phyloP scores from a whole-genome alignment of 805 yeast genomes.

The Spathaspora girioi region DNA sequence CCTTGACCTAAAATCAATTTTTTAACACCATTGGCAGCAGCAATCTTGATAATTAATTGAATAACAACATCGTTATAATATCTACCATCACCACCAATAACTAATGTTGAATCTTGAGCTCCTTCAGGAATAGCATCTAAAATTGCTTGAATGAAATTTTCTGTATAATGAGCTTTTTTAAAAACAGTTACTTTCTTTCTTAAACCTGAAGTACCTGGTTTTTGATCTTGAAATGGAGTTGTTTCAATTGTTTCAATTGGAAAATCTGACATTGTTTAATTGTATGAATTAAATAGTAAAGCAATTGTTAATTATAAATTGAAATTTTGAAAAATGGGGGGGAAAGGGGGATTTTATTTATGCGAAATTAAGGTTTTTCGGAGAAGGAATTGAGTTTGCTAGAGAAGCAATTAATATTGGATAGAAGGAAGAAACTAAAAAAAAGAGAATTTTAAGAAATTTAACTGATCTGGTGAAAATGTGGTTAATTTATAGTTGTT shows the following conservation, averaged over 20 bases:
- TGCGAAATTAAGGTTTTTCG: background rate
- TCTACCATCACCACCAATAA: constrained; percentile 97
- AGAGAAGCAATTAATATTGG: background rate
- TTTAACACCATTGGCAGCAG: constrained; percentile 87
- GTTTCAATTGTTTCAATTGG: constrained; percentile 36
- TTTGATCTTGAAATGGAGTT: constrained; percentile 81
- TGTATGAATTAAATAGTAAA: background rate
- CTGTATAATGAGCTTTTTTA: constrained; percentile 77
- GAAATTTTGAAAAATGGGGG: background rate
- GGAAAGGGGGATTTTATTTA: background rate
- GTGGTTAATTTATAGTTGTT: background rate
- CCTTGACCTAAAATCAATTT: constrained; percentile 83
- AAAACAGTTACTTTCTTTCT: constrained; percentile 88
- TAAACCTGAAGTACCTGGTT: constrained; percentile 97
- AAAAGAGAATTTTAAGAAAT: background rate
- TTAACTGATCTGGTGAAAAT: background rate
- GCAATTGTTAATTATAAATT: background rate
- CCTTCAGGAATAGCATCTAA: constrained; percentile 91
- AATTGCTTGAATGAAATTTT: constrained; percentile 88
- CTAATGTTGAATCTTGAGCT: constrained; percentile 64
- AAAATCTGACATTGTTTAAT: constrained; percentile 8
- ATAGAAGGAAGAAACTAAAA: background rate
- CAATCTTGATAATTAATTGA: constrained; percentile 75
- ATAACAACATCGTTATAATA: constrained; percentile 81
- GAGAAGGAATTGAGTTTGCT: background rate